A percentile compares a stretch with the other conserved stretches of the same genome.
Conservation (phyloP, 805 yeast genomes). For the Cyberlindnera mrakii region DNA sequence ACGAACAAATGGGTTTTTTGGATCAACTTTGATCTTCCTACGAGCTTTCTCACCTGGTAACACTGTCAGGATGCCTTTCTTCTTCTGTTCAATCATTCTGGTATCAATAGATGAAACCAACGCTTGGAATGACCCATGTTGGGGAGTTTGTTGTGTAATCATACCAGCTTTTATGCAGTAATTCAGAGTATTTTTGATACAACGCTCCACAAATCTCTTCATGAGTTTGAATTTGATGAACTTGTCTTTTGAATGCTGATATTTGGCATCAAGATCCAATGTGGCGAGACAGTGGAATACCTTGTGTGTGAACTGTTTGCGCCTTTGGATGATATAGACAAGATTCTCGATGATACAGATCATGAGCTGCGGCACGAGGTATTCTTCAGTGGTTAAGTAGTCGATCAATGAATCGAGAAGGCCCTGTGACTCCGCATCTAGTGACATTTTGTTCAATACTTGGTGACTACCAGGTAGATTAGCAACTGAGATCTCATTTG, state of each 20-base stretch:
- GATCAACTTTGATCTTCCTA: constrained; percentile 19
- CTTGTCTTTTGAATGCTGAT: constrained; percentile 36
- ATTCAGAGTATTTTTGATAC: constrained; percentile 40
- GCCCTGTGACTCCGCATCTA: constrained; percentile 69
- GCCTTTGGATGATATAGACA: constrained; percentile 54
- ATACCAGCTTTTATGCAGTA: constrained; percentile 33
- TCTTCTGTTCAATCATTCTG: constrained; percentile 23
- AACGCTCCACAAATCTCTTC: constrained; percentile 58
- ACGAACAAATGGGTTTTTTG: constrained; percentile 25
- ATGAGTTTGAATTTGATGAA: constrained; percentile 43
- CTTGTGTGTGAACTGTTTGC: constrained; percentile 54
- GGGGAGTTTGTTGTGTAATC: constrained; percentile 17
- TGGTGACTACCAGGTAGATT: constrained; percentile 45
- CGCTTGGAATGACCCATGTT: constrained; percentile 14
- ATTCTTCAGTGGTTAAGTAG: constrained; percentile 47
- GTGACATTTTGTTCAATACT: constrained; percentile 43
- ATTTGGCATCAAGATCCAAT: constrained; percentile 55
- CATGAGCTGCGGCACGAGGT: constrained; percentile 50
- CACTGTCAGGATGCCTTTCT: constrained; percentile 20
- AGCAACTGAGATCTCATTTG: constrained; percentile 19
- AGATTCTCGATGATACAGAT: constrained; percentile 65
- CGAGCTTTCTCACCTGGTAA: constrained; percentile 24
- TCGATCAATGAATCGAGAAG: constrained; percentile 61
- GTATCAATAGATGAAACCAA: constrained; percentile 18
- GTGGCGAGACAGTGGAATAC: constrained; percentile 54